These are phyloP conservation scores for Daedaleopsis sinensis DNA, from an alignment of 768 basidiomycete genomes.

Conservation along the genomic window DNA sequence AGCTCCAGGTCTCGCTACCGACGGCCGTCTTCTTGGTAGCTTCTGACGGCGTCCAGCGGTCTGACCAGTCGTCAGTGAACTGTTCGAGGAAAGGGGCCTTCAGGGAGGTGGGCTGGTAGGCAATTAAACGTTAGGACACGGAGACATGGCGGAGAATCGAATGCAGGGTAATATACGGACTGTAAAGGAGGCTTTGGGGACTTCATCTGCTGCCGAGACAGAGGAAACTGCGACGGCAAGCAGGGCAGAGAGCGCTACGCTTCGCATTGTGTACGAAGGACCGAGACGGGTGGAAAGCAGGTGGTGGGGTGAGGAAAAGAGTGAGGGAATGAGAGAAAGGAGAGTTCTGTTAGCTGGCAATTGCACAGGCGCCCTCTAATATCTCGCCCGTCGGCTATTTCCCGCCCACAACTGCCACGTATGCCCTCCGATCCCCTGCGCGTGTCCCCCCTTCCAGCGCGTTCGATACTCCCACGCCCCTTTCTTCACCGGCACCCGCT, in stretches of 20 bases:
- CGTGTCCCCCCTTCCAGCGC: constrained; percentile 23
- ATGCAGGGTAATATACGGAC: constrained; percentile 41
- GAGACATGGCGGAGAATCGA: neutral
- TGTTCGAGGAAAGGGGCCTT: constrained; percentile 95
- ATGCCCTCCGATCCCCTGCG: constrained; percentile 26
- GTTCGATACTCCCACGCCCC: constrained; percentile 41
- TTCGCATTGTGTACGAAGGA: constrained; percentile 87
- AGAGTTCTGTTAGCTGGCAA: constrained; percentile 7
- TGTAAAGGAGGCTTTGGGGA: constrained; percentile 69
- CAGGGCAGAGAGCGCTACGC: constrained; percentile 78
- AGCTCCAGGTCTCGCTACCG: constrained; percentile 94
- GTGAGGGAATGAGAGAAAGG: constrained; percentile 26
- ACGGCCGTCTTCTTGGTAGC: constrained; percentile 98
- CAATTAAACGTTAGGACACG: constrained; percentile 12
- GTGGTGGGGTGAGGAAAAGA: constrained; percentile 24
- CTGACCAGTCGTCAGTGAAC: constrained; percentile 88
- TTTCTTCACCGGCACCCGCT: neutral
- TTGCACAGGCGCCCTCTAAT: constrained; percentile 23
- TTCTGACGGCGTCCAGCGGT: constrained; percentile 95
- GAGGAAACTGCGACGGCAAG: constrained; percentile 68
- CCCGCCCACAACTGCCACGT: constrained; percentile 41
- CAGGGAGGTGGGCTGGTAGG: constrained; percentile 67
- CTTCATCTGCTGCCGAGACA: constrained; percentile 59
- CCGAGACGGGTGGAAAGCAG: constrained; percentile 47
- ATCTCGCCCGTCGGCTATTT: constrained; percentile 39